Conservation (phyloP, 2,329 filamentous ascomycete genomes). For the Arthrobotrys conoides region DNA sequence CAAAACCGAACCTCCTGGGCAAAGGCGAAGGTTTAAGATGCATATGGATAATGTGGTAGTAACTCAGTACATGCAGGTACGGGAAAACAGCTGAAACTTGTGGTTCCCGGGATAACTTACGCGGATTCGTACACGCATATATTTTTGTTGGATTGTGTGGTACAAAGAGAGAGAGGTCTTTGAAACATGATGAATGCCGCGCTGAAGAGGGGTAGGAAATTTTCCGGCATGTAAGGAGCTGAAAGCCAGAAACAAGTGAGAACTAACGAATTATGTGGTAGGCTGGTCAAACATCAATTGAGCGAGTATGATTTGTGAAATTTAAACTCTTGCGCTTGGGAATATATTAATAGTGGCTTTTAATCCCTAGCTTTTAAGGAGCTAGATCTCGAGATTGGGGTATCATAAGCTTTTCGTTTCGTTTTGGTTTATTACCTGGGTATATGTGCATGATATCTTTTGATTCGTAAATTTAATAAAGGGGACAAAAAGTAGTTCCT, state of each 20-base stretch:
- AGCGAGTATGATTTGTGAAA: neutral
- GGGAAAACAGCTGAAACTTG: constrained; percentile 53
- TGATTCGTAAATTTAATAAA: too few species aligned
- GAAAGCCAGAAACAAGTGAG: neutral
- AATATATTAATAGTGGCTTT: neutral
- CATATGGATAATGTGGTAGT: neutral
- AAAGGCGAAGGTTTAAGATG: neutral
- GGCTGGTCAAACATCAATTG: neutral
- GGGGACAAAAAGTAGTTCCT: neutral
- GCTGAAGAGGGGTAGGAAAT: neutral
- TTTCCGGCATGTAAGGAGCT: constrained; percentile 8
- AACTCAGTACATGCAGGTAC: constrained; percentile 38
- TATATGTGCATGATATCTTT: too few species aligned
- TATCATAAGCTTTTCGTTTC: neutral
- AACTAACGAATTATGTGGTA: neutral
- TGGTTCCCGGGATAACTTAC: constrained; percentile 46
- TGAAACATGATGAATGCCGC: neutral
- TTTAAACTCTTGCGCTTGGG: neutral
- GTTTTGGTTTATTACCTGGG: too few species aligned
- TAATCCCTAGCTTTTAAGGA: neutral
- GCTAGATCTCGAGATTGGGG: neutral
- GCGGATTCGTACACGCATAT: constrained; percentile 37
- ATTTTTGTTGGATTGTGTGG: constrained; percentile 40
- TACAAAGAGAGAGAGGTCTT: constrained; percentile 5
- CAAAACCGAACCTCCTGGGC: neutral